Evolutionary conservation across 305 asterid genomes (phyloP).

Genomic region (Ajuga reptans): DNA sequence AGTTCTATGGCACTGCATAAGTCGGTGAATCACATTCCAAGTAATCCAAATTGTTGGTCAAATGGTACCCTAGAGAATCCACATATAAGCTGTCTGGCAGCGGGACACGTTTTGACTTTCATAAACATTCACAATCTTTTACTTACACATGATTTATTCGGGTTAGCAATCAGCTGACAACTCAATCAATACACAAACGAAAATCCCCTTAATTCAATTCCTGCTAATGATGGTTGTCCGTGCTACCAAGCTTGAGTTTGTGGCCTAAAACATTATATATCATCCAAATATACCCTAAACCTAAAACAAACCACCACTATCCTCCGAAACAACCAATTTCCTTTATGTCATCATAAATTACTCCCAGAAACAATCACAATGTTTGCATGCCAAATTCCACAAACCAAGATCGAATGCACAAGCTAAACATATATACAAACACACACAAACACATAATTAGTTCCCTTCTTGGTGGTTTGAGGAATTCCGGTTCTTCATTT

Average conservation of each 20-base stretch:
- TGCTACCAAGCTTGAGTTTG: neutral
- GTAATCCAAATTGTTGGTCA: neutral
- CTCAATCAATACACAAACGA: neutral
- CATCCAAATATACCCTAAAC: neutral
- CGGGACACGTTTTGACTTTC: neutral
- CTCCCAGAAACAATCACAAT: neutral
- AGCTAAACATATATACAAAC: neutral
- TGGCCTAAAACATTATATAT: neutral
- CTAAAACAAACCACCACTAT: neutral
- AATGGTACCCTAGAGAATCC: neutral
- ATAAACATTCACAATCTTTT: neutral
- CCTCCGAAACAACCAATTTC: neutral
- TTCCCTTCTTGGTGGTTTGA: neutral
- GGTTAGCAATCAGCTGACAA: neutral
- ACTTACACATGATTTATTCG: neutral
- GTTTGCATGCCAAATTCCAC: neutral
- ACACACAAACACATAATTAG: neutral
- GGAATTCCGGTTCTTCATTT: neutral
- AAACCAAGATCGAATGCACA: neutral
- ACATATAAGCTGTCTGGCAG: neutral
- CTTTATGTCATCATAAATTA: neutral
- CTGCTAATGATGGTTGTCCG: neutral
- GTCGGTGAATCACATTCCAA: neutral
- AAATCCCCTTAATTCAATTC: neutral
- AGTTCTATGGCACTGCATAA: neutral